These are phyloP conservation scores for Pythium grandisporangium DNA, from an alignment of 352 stramenopile genomes.

Conservation along the genomic window DNA sequence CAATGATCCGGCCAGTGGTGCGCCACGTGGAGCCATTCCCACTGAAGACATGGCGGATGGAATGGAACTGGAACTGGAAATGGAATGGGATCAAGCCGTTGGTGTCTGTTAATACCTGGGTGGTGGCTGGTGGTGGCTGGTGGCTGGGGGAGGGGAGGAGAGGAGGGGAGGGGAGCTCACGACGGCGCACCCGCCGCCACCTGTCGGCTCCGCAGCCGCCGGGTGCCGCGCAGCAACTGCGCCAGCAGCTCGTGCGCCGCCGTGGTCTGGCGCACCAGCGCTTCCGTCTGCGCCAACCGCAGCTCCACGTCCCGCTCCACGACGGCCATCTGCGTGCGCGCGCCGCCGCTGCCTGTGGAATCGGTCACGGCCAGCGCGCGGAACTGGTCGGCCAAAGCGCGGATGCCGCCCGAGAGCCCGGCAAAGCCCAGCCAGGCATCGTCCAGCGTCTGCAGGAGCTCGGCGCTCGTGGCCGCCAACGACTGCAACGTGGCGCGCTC, in stretches of 20 bases:
- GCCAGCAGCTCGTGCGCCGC: slow-evolving; percentile 14
- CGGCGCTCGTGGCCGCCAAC: slow-evolving; percentile 10
- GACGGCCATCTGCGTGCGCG: slow-evolving; percentile 1
- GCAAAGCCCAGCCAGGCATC: slow-evolving; percentile 27
- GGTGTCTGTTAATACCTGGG: too few species aligned
- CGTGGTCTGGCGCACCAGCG: slow-evolving; percentile 17
- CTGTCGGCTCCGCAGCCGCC: not conserved
- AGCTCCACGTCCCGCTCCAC: slow-evolving; percentile 11
- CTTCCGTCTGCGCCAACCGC: slow-evolving; percentile 14
- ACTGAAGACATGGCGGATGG: too few species aligned
- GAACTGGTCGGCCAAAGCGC: slow-evolving; percentile 11
- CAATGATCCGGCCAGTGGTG: too few species aligned
- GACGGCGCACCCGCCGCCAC: too few species aligned
- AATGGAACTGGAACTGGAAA: too few species aligned
- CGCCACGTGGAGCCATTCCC: too few species aligned
- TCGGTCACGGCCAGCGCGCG: slow-evolving; percentile 4
- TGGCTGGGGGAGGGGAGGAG: too few species aligned
- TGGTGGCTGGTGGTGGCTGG: too few species aligned
- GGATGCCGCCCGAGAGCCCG: slow-evolving; percentile 15
- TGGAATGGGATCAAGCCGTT: too few species aligned
- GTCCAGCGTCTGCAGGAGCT: slow-evolving; percentile 19
- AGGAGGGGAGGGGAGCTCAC: too few species aligned
- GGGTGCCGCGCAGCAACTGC: slow-evolving; percentile 11
- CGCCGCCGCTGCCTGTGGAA: slow-evolving; percentile 1
- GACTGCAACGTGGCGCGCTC: not conserved